These are phyloP conservation scores for Thelephora ganbajun DNA, from an alignment of 768 basidiomycete genomes.

Conservation along the genomic window DNA sequence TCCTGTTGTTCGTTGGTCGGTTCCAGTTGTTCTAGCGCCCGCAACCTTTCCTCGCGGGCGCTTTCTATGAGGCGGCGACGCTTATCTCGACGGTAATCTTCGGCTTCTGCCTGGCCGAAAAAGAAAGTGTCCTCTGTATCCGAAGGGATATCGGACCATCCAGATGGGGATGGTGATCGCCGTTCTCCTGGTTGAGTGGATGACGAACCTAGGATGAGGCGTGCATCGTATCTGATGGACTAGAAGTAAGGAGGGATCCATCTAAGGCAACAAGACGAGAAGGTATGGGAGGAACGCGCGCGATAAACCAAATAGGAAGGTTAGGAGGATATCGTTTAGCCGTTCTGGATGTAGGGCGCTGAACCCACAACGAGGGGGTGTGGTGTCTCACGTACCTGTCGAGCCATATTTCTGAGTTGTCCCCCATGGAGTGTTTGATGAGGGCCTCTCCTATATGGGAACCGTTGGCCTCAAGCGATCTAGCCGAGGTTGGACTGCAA, in stretches of 20 bases:
- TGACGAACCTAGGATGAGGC: slow-evolving; percentile 52
- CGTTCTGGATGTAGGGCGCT: neutral
- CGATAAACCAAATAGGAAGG: neutral
- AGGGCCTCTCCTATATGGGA: slow-evolving; percentile 18
- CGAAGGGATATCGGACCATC: slow-evolving; percentile 79
- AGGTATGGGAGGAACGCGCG: neutral
- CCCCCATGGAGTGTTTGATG: slow-evolving; percentile 12
- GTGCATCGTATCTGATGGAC: slow-evolving; percentile 57
- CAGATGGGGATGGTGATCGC: slow-evolving; percentile 27
- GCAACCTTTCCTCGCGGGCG: slow-evolving; percentile 50
- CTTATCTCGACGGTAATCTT: slow-evolving; percentile 56
- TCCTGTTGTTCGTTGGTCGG: slow-evolving; percentile 12
- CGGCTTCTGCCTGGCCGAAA: slow-evolving; percentile 49
- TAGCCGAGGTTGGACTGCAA: slow-evolving; percentile 23
- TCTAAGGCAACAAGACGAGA: too few relatives aligned
- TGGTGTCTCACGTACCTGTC: slow-evolving; percentile 57
- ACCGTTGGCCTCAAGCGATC: slow-evolving; percentile 18
- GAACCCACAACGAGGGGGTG: slow-evolving; percentile 10
- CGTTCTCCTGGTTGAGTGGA: slow-evolving; percentile 8
- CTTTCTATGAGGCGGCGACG: slow-evolving; percentile 46
- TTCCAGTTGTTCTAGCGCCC: slow-evolving; percentile 29
- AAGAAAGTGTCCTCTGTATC: slow-evolving; percentile 81
- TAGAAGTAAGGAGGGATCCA: too few relatives aligned
- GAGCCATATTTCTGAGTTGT: slow-evolving; percentile 42
- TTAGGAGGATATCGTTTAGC: neutral